Evolutionary conservation across 768 basidiomycete genomes (phyloP).

Genomic region (Steccherinum ochraceum): DNA sequence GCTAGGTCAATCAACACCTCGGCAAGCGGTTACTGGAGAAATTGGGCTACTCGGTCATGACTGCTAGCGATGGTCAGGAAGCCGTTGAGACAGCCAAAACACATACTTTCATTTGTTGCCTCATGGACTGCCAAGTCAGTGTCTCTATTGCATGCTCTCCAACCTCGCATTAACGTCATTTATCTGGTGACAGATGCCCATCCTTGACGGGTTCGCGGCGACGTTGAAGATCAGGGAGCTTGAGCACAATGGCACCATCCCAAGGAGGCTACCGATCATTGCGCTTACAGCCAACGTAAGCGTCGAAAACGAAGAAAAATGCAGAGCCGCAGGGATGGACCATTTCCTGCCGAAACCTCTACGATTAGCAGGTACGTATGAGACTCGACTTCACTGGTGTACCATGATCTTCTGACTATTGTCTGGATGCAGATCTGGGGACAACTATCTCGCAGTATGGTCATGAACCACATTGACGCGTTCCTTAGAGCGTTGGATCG

Average conservation of each 20-base stretch:
- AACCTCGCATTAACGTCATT: background rate
- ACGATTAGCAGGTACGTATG: conserved; percentile 17
- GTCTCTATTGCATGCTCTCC: background rate
- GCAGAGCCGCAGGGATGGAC: conserved; percentile 22
- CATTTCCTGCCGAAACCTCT: conserved; percentile 24
- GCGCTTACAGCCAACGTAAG: conserved; percentile 25
- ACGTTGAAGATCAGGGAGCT: conserved; percentile 18
- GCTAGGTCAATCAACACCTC: conserved; percentile 21
- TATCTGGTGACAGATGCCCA: conserved; percentile 2
- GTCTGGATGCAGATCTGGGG: too few species aligned
- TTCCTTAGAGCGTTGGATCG: too few species aligned
- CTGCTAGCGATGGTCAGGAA: conserved; percentile 20
- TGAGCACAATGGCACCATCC: conserved; percentile 16
- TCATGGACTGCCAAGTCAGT: conserved; percentile 24
- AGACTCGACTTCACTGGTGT: background rate
- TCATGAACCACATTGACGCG: too few species aligned
- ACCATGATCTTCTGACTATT: too few species aligned
- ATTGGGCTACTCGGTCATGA: conserved; percentile 19
- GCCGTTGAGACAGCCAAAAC: conserved; percentile 15
- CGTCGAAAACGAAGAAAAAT: conserved; percentile 20
- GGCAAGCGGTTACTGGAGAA: conserved; percentile 21
- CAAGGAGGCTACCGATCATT: conserved; percentile 20
- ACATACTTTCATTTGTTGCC: conserved; percentile 14
- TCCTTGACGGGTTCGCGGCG: conserved; percentile 22
- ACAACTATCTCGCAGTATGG: too few species aligned